Evolutionary conservation across 2,329 filamentous ascomycete genomes (phyloP).

Genomic region (Cladosporium sp.): DNA sequence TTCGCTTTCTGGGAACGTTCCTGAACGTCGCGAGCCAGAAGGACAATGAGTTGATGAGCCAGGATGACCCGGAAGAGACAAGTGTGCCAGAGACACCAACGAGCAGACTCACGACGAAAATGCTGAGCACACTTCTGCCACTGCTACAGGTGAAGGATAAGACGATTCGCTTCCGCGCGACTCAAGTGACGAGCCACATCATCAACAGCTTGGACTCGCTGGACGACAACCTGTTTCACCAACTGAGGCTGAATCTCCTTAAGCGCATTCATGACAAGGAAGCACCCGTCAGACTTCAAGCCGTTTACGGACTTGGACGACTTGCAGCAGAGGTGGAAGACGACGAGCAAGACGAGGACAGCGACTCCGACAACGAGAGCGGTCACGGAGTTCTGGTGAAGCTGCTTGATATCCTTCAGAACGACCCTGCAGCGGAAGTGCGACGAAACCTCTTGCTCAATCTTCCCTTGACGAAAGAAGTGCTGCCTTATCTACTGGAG

Average conservation of each 20-base stretch:
- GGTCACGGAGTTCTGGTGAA: conserved; percentile 70
- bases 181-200: conserved; percentile 83
- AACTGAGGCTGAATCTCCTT: conserved; percentile 69
- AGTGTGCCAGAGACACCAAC: conserved; percentile 76
- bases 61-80: conserved; percentile 50
- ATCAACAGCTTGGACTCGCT: conserved; percentile 89
- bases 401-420: conserved; percentile 80
- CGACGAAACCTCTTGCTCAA: conserved; percentile 82
- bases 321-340: conserved; percentile 67
- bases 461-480: conserved; percentile 75
- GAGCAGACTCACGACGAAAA: conserved; percentile 65
- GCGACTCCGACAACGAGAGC: conserved; percentile 60
- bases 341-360: conserved; percentile 57
- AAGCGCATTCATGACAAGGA: conserved; percentile 92
- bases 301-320: conserved; percentile 80
- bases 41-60: conserved; percentile 35
- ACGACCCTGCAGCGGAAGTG: conserved; percentile 91
- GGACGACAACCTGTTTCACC: conserved; percentile 83
- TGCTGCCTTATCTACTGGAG: conserved; percentile 81
- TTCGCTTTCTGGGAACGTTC: conserved; percentile 84
- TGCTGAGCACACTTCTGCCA: conserved; percentile 68
- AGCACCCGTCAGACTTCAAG: conserved; percentile 83
- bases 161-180: conserved; percentile 79
- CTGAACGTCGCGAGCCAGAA: conserved; percentile 62
- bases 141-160: conserved; percentile 87